Evolutionary conservation across 306 rosid genomes (phyloP), one percentile per base, ranked within the genome.

Genomic region (Quercus parvula): DNA sequence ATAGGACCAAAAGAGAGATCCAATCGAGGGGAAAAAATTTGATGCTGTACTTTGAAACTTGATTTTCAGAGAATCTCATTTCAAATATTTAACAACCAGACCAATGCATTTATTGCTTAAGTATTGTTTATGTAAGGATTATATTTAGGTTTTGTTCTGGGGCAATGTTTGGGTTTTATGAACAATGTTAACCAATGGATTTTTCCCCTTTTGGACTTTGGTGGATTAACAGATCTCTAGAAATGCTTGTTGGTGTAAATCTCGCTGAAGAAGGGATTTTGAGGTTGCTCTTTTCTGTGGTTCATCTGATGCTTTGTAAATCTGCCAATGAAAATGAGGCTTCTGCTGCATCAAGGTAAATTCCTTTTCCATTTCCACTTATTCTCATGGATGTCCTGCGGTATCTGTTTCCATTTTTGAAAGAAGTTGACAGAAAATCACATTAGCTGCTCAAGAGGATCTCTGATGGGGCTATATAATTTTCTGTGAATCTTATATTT

Each of bases 281-380:
- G 85, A 89, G 97, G 78, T 87, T 94, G 86, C 89, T 94, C 82
- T 94, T 94, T 83, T 94, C 94, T 78, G 86, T 91, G 35, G 90
- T 92, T 75, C 90, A 90, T 92, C 91, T 94, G 78, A 92, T 92
- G 87, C 87, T 92, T 79, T 85, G 70, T 35, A 92, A 79, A 86
- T 84, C 86, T 88, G 95, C 90, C 78, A 92, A 81, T 82, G 99
- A 92, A 75, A 88, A 83, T 44, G 98, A 94, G 78, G 85, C 88
- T 80, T 94, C 97, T 85, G 92, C 95, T 72, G 95, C 97, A 69
- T 92, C 97, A 73, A 91, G 99, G 98, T 94, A 87, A 74, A 78
- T 73, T 82, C 66, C 79, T 67, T 75, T 74, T 78, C 72, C 33
- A 72, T 82, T 59, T 56, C 73, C 28, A 44, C 66, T 77, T 4